These are phyloP conservation scores for Periconia macrospinosa DNA, from an alignment of 2,329 filamentous ascomycete species.

Conservation along the genomic window DNA sequence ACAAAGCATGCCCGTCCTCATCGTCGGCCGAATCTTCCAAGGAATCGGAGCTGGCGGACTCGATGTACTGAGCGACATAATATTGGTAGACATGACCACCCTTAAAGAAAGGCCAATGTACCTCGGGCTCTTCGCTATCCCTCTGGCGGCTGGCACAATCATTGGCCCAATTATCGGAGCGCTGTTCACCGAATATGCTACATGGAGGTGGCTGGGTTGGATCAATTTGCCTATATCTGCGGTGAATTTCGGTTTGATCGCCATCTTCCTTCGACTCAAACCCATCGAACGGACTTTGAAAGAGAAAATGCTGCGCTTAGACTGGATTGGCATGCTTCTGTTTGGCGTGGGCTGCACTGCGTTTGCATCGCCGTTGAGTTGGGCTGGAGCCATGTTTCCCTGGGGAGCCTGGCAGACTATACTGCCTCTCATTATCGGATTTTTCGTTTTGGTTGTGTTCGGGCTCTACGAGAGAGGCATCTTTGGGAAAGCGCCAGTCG, in stretches of 20 bases:
- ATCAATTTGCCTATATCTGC: slow-evolving; percentile 47
- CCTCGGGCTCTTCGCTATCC: slow-evolving; percentile 50
- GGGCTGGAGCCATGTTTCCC: slow-evolving; percentile 51
- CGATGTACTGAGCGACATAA: slow-evolving; percentile 51
- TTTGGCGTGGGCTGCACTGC: slow-evolving; percentile 46
- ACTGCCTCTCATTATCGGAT: slow-evolving; percentile 60
- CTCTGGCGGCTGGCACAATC: slow-evolving; percentile 55
- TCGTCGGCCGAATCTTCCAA: slow-evolving; percentile 1
- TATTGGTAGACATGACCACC: slow-evolving; percentile 56
- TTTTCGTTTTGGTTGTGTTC: slow-evolving; percentile 52
- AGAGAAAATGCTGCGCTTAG: slow-evolving; percentile 49
- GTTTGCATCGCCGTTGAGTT: slow-evolving; percentile 52
- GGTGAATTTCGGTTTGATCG: slow-evolving; percentile 47
- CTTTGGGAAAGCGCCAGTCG: slow-evolving; percentile 38
- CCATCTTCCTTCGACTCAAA: slow-evolving; percentile 54
- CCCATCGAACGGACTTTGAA: slow-evolving; percentile 46
- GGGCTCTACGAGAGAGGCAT: slow-evolving; percentile 55
- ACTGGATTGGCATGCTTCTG: slow-evolving; percentile 52
- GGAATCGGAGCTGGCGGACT: slow-evolving; percentile 28
- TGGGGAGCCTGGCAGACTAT: slow-evolving; percentile 62
- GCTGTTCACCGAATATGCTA: slow-evolving; percentile 42
- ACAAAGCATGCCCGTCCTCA: neutral
- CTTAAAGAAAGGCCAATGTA: slow-evolving; percentile 49
- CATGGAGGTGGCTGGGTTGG: slow-evolving; percentile 47
- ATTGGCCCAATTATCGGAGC: slow-evolving; percentile 55